Evolutionary conservation across 192 early-diverging fungal genomes (phyloP), one percentile per base, ranked within the genome.

Genomic region (Linnemannia zychae): DNA sequence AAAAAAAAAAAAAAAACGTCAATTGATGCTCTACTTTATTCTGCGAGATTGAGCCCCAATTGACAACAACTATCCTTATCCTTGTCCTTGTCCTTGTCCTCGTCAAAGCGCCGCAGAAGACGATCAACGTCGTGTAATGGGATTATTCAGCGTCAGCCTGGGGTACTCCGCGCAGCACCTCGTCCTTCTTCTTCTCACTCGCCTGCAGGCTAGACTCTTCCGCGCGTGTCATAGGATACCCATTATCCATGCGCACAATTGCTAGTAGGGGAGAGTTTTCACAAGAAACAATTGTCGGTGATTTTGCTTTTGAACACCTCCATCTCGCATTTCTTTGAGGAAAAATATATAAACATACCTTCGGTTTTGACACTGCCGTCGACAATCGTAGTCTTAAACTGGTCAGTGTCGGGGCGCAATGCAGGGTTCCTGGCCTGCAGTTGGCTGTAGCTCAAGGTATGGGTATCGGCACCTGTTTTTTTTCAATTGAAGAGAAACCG

Each of bases 161-260:
- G 22, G 79, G 53, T 52, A 40, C 70, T 33, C 46, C 48, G 77
- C 82, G 83, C 83, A 85, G 77, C 48, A 73, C 49, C 60, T 85
- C 77, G 2, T 85, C 77, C 74, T 79, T 79, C 70, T 76, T 74
- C 52, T 68, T 75, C 74, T 79, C 77, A 31, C 72, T 7, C 4
- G 65, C 53, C 22, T 33, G 67, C 28, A 65, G 50, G 49, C 68
- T 85, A 0, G 77, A 70, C 48, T 76, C 74, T 44, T 85, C 83
- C 22, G 83, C 73, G 46, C 77, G 83, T 13, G 83, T 85, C 17
- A 78, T 60, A 31, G 74, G 77, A 71, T 79, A 79, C 72, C 83
- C 83, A 40, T 68, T 67, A 9, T 85, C 77, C 48, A 85, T 74
- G 28, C 83, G 77, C 7, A 79, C 63, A 71, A 85, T 72, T 1